Percentiles rank a stretch among this genome's conserved stretches.
These are phyloP conservation scores for Metarhizium guizhouense DNA, from an alignment of 2,329 filamentous ascomycete species.

Conservation along the genomic window DNA sequence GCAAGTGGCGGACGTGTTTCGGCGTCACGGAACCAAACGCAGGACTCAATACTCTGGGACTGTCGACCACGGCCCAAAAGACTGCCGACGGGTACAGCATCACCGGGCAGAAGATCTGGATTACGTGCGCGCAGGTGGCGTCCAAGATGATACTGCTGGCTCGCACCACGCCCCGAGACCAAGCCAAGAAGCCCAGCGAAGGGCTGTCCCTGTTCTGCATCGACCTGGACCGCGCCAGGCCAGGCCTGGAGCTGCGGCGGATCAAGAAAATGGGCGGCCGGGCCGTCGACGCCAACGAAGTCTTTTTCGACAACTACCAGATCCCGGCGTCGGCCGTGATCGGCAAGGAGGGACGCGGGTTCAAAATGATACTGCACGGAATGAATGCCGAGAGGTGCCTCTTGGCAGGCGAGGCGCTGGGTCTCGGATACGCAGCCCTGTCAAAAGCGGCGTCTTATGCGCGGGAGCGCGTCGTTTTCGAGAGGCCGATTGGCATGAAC, in stretches of 20 bases:
- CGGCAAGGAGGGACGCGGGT: conserved; percentile 65
- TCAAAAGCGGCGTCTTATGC: conserved; percentile 57
- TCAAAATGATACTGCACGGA: conserved; percentile 69
- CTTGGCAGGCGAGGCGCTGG: conserved; percentile 69
- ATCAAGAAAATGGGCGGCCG: conserved; percentile 83
- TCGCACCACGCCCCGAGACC: conserved; percentile 60
- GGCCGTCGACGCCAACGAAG: conserved; percentile 76
- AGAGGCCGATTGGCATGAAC: conserved; percentile 56
- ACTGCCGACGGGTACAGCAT: conserved; percentile 54
- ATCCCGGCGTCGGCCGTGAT: conserved; percentile 58
- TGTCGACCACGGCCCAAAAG: conserved; percentile 53
- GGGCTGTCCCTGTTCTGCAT: conserved; percentile 76
- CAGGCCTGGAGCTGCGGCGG: conserved; percentile 55
- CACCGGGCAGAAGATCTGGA: conserved; percentile 82
- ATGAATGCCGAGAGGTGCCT: conserved; percentile 75
- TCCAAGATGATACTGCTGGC: conserved; percentile 77
- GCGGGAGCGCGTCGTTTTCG: conserved; percentile 55
- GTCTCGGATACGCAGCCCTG: conserved; percentile 66
- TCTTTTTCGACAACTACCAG: conserved; percentile 75
- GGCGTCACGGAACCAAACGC: conserved; percentile 80
- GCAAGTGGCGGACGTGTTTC: conserved; percentile 66
- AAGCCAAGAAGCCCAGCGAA: conserved; percentile 61
- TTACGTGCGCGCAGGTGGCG: conserved; percentile 75
- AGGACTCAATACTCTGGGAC: conserved; percentile 66
- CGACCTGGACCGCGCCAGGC: conserved; percentile 53